These are phyloP conservation scores for Ambrosia trifida DNA, from an alignment of 129 eudicot genomes.

Conservation along the genomic window DNA sequence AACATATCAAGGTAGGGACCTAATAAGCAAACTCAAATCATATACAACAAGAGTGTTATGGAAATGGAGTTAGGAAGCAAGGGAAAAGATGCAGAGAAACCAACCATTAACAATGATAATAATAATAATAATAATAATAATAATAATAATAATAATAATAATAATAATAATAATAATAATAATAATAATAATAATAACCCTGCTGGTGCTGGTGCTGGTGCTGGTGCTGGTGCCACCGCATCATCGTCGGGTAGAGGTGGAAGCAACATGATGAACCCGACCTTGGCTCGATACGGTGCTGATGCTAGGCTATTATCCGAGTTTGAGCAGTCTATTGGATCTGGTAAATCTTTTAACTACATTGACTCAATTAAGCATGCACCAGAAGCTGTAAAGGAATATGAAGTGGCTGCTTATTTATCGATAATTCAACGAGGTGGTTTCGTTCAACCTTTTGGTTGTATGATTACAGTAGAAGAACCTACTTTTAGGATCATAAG, in stretches of 20 bases:
- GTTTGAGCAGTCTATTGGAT: slow-evolving; percentile 58
- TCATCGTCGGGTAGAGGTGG: slow-evolving; percentile 54
- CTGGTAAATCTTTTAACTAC: slow-evolving; percentile 72
- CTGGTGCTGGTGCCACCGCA: slow-evolving; percentile 36
- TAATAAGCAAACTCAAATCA: slow-evolving; percentile 19
- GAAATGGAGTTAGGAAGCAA: slow-evolving; percentile 26
- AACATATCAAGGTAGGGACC: slow-evolving; percentile 14
- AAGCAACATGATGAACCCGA: slow-evolving; percentile 32
- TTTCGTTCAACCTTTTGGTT: slow-evolving; percentile 66
- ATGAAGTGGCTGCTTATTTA: slow-evolving; percentile 59
- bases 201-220: no score
- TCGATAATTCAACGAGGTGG: slow-evolving; percentile 71
- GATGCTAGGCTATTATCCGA: slow-evolving; percentile 62
- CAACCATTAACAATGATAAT: slow-evolving; percentile 19
- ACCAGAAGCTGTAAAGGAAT: slow-evolving; percentile 38
- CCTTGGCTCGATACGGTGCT: slow-evolving; percentile 51
- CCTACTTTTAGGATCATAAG: slow-evolving; percentile 52
- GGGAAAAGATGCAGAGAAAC: slow-evolving; percentile 23
- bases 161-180: background rate
- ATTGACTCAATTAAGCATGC: slow-evolving; percentile 31
- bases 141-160: slow-evolving; percentile 16
- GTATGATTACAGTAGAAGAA: slow-evolving; percentile 69
- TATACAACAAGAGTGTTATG: background rate
- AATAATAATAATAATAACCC: background rate
- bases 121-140: background rate